Evolutionary conservation across 2,329 filamentous ascomycete species (phyloP), one percentile per base, ranked within the genome.

Genomic region (Alternaria solani): DNA sequence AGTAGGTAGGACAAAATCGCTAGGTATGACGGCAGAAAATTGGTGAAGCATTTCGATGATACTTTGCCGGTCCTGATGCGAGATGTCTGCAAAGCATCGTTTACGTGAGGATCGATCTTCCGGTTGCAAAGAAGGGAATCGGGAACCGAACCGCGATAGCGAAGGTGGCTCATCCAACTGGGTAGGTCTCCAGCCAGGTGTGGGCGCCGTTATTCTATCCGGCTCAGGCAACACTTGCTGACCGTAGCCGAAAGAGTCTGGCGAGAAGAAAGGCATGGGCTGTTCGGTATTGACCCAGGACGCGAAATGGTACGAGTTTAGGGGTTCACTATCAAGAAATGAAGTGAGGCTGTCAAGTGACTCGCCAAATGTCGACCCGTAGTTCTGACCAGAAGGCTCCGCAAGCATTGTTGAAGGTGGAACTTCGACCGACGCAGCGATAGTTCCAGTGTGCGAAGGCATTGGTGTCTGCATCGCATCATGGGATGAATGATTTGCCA

Each of bases 1-100:
- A 5, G 89, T 91, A 1, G 90, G 89, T 51, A 92, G 86, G 3
- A 87, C 83, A 65, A 92, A 92, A 66, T 88, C 87, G 53, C 78
- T 81, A 0, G 88, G 86, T 23, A 90, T 75, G 5, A 89, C 84
- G 1, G 83, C 81, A 0, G 86, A 86, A 63, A 89, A 90, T 61
- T 89, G 86, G 20, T 87, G 83, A 0, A 90, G 75, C n/a, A 86
- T 83, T 56, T 82, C 85, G 69, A 86, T 85, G 55, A 89, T 87
- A 11, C 62, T 68, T 39, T 78, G 72, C 16, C 77, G 67, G 55
- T 78, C 76, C 11, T 73, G 69, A 8, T 72, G 63, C 5, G 76
- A 78, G 16, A 79, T 67, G 32, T 79, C 75, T 25, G 76, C 66
- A n/a, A 79, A 53, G 1, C 70, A 59, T n/a, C 70, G 64, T 18